phyloP scores from a whole-genome alignment of 1,284 basidiomycete genomes.

The Trametes sp. region DNA sequence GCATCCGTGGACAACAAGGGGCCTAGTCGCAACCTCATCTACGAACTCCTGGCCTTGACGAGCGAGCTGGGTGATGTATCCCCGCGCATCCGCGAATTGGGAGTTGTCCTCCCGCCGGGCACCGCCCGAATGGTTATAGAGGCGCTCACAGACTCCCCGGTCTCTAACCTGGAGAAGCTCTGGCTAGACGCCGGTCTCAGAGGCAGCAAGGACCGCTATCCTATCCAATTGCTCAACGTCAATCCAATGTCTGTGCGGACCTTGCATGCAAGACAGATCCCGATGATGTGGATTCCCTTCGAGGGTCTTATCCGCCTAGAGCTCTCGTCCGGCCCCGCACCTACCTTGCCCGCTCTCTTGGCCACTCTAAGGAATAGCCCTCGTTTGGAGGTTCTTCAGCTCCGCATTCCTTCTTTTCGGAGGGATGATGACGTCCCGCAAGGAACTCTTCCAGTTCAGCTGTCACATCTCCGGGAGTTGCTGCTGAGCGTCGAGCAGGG shows the following conservation, averaged over 20 bases:
- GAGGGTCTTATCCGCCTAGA: constrained; percentile 20
- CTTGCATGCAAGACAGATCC: constrained; percentile 6
- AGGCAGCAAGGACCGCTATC: neutral
- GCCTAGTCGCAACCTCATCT: neutral
- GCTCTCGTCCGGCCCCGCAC: constrained; percentile 8
- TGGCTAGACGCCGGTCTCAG: constrained; percentile 11
- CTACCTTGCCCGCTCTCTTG: constrained; percentile 16
- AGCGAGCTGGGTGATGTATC: constrained; percentile 17
- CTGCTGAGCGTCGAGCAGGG: constrained; percentile 1
- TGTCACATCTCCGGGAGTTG: constrained; percentile 14
- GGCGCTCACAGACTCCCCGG: constrained; percentile 2
- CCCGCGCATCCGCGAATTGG: constrained; percentile 19
- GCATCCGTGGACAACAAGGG: neutral
- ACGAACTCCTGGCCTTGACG: constrained; percentile 16
- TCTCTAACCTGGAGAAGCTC: constrained; percentile 17
- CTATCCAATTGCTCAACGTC: constrained; percentile 10
- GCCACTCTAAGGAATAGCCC: constrained; percentile 18
- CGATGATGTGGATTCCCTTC: constrained; percentile 19
- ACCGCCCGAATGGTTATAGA: constrained; percentile 4
- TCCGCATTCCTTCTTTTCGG: constrained; percentile 3
- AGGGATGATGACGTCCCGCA: neutral
- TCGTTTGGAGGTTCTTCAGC: constrained; percentile 7
- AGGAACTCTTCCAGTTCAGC: neutral
- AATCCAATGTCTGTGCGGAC: constrained; percentile 16
- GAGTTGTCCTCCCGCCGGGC: constrained; percentile 7